Base-by-base conservation (phyloP, 176 grass and related monocot genomes). In the Triticum monococcum region DNA sequence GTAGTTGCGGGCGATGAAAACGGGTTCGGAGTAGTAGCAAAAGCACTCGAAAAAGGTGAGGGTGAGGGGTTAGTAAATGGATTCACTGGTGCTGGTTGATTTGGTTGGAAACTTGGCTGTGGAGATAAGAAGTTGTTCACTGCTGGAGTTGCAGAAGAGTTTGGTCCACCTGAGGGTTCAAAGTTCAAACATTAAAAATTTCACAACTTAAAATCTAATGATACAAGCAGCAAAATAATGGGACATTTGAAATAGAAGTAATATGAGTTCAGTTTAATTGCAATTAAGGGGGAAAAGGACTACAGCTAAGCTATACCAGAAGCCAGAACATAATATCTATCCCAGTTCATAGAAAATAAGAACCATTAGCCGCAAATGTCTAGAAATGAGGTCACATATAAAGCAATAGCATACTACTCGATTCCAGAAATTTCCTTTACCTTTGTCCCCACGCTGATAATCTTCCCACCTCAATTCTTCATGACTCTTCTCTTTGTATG, bases 401-500 rank as follows among this genome's bases (percentile, higher is more conserved):
- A 73, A 91, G 76, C 57, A 67, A 64, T 69, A 86, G 78, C 62
- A 71, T 54, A 64, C 22, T 38, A 54, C 52, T 79, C 28, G 12
- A 69, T 70, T 25, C 41, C 7, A 84, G 83, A 83, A 2, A 40
- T 33, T 35, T 65, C 64, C 26, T 79, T 80, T 50, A 96, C 94
- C 94, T 91, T 94, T 97, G 68, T 97, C 94, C 81, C 94, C 91
- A 40, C 89, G 91, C 76, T 97, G 94, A 85, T 97, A 97, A 78
- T 97, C 94, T 68, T 97, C 94, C 91, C 94, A 97, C 81, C 94
- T 91, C 85, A 98, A 68, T 81, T 98, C 96, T 89, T 98, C 96
- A 85, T 98, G 96, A 84, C 96, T 94, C 91, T 95, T 98, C 48
- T 89, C 86, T 89, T 98, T 98, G 86, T 98, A 94, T 85, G 81